Conservation (phyloP, 495 filamentous ascomycete species). For the Filosporella fistucella region DNA sequence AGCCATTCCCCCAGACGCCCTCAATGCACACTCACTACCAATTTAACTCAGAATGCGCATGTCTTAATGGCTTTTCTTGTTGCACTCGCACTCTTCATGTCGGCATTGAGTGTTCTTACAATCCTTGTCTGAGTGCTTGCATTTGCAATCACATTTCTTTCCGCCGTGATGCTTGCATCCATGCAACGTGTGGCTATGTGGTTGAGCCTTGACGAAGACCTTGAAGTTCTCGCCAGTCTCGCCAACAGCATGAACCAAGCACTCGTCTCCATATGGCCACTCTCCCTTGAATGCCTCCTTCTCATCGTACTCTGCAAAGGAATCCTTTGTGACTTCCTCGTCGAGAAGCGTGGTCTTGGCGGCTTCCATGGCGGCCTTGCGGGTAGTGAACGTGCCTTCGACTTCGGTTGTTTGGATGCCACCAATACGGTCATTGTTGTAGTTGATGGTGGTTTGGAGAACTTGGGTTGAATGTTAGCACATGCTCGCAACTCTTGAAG, state of each 20-base stretch:
- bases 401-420: slow-evolving; percentile 32
- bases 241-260: slow-evolving; percentile 35
- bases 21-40: too few relatives aligned
- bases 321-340: slow-evolving; percentile 18
- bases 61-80: not conserved
- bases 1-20: too few relatives aligned
- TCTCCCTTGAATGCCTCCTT: slow-evolving; percentile 19
- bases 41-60: too few relatives aligned
- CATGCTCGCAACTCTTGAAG: not conserved
- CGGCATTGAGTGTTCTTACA: slow-evolving; percentile 11
- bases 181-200: slow-evolving; percentile 13
- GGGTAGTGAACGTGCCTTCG: slow-evolving; percentile 30
- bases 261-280: slow-evolving; percentile 43
- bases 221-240: slow-evolving; percentile 36
- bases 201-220: slow-evolving; percentile 27
- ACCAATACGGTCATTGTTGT: slow-evolving; percentile 30
- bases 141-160: slow-evolving; percentile 5
- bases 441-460: slow-evolving; percentile 34
- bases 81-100: slow-evolving; percentile 10
- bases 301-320: slow-evolving; percentile 37
- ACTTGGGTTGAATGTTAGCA: slow-evolving; percentile 18
- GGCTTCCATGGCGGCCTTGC: slow-evolving; percentile 26
- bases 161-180: slow-evolving; percentile 13
- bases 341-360: slow-evolving; percentile 26
- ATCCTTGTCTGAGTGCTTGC: not conserved